These are phyloP conservation scores for Mycena rebaudengoi DNA, from an alignment of 768 basidiomycete genomes.

Conservation along the genomic window DNA sequence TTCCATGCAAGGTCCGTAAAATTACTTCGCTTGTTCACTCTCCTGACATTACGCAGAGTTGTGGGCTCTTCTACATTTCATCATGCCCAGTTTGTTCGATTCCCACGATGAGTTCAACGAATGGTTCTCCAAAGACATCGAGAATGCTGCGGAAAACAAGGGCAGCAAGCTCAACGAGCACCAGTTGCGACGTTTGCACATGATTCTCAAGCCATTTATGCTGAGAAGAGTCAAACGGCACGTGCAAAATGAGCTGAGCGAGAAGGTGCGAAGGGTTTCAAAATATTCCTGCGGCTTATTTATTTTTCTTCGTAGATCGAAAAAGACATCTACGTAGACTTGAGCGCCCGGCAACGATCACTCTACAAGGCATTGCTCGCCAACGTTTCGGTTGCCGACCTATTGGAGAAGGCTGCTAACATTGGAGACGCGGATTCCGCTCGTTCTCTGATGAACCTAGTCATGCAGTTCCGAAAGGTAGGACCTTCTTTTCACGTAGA, in stretches of 20 bases:
- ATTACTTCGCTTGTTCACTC: constrained; percentile 19
- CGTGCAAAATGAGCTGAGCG: constrained; percentile 99
- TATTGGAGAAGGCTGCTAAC: constrained; percentile 91
- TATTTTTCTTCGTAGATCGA: constrained; percentile 74
- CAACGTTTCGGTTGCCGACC: constrained; percentile 94
- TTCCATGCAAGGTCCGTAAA: constrained; percentile 90
- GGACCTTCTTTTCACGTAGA: constrained; percentile 13
- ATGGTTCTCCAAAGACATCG: constrained; percentile 99
- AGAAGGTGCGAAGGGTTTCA: constrained; percentile 71
- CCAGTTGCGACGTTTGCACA: constrained; percentile 93
- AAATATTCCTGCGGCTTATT: constrained; percentile 7
- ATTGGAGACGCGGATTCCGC: constrained; percentile 92
- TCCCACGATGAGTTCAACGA: constrained; percentile 99
- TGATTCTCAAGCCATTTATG: constrained; percentile 99
- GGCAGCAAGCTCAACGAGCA: constrained; percentile 93
- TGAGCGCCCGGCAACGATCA: constrained; percentile 90
- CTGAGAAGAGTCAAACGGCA: constrained; percentile 95
- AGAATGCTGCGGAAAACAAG: constrained; percentile 92
- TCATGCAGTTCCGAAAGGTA: constrained; percentile 99
- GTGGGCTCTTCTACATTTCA: constrained; percentile 98
- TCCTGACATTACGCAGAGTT: constrained; percentile 65
- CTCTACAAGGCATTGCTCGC: constrained; percentile 91
- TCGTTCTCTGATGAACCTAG: constrained; percentile 96
- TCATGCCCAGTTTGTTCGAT: constrained; percentile 99
- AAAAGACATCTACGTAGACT: constrained; percentile 92